These are phyloP conservation scores for Mortierella hygrophila DNA, from an alignment of 192 early-diverging fungal species.

Conservation along the genomic window DNA sequence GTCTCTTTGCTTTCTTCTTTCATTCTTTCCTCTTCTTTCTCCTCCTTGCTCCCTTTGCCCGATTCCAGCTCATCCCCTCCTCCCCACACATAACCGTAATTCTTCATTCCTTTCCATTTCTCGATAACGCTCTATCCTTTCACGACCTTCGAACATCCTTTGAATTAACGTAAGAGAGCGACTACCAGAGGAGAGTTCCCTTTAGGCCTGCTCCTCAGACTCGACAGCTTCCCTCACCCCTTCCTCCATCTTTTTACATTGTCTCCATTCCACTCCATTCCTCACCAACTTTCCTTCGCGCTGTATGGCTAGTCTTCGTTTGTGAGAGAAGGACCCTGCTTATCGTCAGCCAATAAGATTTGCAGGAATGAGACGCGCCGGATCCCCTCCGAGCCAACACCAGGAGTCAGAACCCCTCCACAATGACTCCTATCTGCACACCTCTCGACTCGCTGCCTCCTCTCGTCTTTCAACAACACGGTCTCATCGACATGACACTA, in stretches of 20 bases:
- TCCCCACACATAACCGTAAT: not conserved
- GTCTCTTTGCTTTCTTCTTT: not conserved
- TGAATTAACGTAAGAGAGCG: not conserved
- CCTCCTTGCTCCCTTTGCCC: not conserved
- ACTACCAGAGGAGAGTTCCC: not conserved
- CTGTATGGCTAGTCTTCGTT: not conserved
- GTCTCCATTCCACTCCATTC: not conserved
- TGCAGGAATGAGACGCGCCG: slow-evolving; percentile 8
- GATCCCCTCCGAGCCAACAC: not conserved
- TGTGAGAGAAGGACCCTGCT: not conserved
- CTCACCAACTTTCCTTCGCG: not conserved
- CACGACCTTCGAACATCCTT: not conserved
- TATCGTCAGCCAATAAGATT: not conserved
- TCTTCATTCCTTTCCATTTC: not conserved
- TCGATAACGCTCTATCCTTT: not conserved
- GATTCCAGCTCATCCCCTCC: not conserved
- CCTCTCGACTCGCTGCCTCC: not conserved
- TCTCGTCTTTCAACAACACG: not conserved
- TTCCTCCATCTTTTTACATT: not conserved
- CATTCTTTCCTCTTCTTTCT: slow-evolving; percentile 11
- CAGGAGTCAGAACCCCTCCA: not conserved
- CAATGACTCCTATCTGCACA: not conserved
- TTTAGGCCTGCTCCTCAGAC: not conserved
- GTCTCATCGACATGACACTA: not conserved
- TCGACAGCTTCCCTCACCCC: not conserved